phyloP scores from a whole-genome alignment of 192 early-diverging fungal genomes.

The Coemansia sp. region DNA sequence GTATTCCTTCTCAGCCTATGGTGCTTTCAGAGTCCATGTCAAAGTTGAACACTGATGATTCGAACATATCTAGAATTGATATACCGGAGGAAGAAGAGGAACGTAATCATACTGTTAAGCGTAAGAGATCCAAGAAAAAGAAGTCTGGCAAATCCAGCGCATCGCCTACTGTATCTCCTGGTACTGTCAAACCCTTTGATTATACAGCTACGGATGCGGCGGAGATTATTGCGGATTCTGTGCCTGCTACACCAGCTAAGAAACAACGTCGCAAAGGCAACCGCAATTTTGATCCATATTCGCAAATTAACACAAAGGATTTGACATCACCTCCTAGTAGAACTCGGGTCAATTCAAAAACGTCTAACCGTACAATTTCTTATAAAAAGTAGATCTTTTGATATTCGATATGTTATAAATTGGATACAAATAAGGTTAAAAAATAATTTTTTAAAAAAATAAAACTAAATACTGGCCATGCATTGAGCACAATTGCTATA shows the following conservation, averaged over 20 bases:
- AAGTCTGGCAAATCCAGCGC: neutral
- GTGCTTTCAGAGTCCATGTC: slow-evolving; percentile 34
- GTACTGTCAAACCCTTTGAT: slow-evolving; percentile 23
- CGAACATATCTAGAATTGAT: slow-evolving; percentile 22
- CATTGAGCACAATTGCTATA: slow-evolving; percentile 11
- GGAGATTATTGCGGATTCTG: slow-evolving; percentile 23
- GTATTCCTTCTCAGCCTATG: slow-evolving; percentile 12
- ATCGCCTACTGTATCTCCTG: neutral
- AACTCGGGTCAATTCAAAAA: slow-evolving; percentile 18
- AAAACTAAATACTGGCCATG: slow-evolving; percentile 8
- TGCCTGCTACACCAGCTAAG: too few species aligned
- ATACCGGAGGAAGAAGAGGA: slow-evolving; percentile 8
- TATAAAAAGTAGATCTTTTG: slow-evolving; percentile 44
- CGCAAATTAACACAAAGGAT: slow-evolving; percentile 13
- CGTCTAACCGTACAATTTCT: slow-evolving; percentile 34
- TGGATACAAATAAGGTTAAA: slow-evolving; percentile 1
- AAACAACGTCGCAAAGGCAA: too few species aligned
- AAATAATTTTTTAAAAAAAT: neutral
- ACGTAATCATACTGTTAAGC: too few species aligned
- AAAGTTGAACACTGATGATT: slow-evolving; percentile 4
- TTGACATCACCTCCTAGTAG: slow-evolving; percentile 13
- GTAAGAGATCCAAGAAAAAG: neutral
- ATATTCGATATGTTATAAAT: neutral
- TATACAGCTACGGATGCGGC: slow-evolving; percentile 5
- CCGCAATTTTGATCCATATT: slow-evolving; percentile 37